Percentiles rank a stretch among this genome's conserved stretches.
These are phyloP conservation scores for Rhodofomes roseus DNA, from an alignment of 1,284 basidiomycete species.

Conservation along the genomic window DNA sequence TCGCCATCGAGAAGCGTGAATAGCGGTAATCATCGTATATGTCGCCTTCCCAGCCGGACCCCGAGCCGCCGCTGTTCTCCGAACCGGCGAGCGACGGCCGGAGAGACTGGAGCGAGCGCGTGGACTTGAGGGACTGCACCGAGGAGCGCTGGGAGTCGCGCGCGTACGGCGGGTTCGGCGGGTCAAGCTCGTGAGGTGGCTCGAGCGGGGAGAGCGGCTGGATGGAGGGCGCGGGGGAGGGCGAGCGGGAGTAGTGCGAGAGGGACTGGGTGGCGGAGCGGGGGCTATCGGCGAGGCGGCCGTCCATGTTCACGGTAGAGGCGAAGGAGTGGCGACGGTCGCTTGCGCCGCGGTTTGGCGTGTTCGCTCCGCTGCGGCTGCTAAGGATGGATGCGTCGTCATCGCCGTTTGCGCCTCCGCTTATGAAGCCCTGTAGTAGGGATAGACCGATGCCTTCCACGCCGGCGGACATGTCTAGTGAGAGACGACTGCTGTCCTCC, in stretches of 20 bases:
- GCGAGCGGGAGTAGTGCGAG: constrained; percentile 9
- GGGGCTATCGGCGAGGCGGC: constrained; percentile 3
- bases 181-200: background rate
- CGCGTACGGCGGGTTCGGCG: constrained; percentile 5
- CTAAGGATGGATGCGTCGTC: constrained; percentile 15
- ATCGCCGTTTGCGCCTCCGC: constrained; percentile 29
- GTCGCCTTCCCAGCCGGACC: constrained; percentile 60
- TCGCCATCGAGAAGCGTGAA: constrained; percentile 54
- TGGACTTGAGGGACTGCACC: constrained; percentile 5
- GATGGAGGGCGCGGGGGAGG: constrained; percentile 8
- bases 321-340: constrained; percentile 10
- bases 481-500: constrained; percentile 27
- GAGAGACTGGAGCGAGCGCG: background rate
- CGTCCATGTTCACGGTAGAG: constrained; percentile 7
- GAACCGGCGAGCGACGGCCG: constrained; percentile 15
- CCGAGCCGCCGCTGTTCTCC: constrained; percentile 36
- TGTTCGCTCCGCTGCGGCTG: background rate
- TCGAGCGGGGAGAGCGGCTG: constrained; percentile 7
- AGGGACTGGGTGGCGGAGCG: constrained; percentile 8
- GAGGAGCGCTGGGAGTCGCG: constrained; percentile 13
- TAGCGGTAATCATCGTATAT: constrained; percentile 77
- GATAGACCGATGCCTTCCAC: constrained; percentile 66
- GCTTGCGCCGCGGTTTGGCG: background rate
- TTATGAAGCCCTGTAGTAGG: constrained; percentile 49
- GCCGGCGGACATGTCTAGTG: constrained; percentile 44